Evolutionary conservation across 106 monocot species (phyloP).

Genomic region (Xerophyta viscosa): DNA sequence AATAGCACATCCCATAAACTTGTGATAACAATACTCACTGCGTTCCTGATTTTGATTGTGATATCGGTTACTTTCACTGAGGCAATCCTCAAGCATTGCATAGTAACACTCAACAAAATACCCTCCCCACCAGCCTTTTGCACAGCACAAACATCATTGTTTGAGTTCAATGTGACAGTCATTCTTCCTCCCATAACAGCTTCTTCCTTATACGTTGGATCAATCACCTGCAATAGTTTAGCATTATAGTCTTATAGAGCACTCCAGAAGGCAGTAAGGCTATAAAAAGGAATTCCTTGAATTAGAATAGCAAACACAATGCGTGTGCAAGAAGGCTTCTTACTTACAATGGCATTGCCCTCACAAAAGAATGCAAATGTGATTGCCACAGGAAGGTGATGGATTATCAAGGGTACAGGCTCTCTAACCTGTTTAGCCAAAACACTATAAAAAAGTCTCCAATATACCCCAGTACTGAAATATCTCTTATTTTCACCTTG

Average conservation of each 20-base stretch:
- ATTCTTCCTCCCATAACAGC: slow-evolving; percentile 81
- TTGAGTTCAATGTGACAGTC: slow-evolving; percentile 80
- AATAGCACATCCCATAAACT: neutral
- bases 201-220: slow-evolving; percentile 85
- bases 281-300: neutral
- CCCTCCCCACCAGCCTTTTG: slow-evolving; percentile 93
- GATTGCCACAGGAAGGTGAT: slow-evolving; percentile 90
- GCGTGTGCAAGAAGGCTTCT: neutral
- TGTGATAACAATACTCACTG: slow-evolving; percentile 27
- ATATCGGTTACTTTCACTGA: slow-evolving; percentile 73
- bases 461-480: too few species aligned
- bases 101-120: slow-evolving; percentile 40
- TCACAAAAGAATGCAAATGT: slow-evolving; percentile 93
- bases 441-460: too few species aligned
- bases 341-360: slow-evolving; percentile 67
- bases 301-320: neutral
- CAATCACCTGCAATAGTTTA: slow-evolving; percentile 67
- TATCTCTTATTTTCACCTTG: too few species aligned
- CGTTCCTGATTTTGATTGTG: slow-evolving; percentile 66
- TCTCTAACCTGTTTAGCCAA: slow-evolving; percentile 63
- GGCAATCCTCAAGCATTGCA: slow-evolving; percentile 80
- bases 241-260: neutral
- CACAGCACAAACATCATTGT: slow-evolving; percentile 81
- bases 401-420: slow-evolving; percentile 73
- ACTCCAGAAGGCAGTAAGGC: neutral